These are phyloP conservation scores for Trichoderma harzianum DNA, from an alignment of 2,329 filamentous ascomycete species.

Conservation along the genomic window DNA sequence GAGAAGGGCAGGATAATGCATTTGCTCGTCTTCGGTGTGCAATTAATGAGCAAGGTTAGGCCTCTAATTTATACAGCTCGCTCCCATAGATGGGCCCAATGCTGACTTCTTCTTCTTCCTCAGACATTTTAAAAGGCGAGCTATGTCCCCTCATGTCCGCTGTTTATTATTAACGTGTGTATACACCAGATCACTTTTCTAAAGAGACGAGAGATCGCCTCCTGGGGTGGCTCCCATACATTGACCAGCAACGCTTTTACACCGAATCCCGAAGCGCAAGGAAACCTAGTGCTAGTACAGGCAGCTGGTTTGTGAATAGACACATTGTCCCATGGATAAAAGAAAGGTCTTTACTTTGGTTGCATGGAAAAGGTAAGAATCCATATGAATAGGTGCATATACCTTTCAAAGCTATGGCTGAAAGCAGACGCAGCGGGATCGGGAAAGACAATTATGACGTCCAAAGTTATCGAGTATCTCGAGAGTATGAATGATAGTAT, in stretches of 20 bases:
- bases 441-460: neutral
- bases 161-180: neutral
- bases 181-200: neutral
- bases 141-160: neutral
- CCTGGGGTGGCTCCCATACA: neutral
- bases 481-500: neutral
- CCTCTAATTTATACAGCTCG: neutral
- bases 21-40: neutral
- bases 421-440: neutral
- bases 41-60: neutral
- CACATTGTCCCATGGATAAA: neutral
- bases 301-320: neutral
- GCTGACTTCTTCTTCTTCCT: neutral
- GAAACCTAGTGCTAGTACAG: neutral
- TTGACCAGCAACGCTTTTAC: neutral
- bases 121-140: neutral
- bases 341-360: neutral
- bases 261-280: neutral
- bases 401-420: neutral
- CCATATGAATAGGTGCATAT: neutral
- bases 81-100: neutral
- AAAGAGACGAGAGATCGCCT: neutral
- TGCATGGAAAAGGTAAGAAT: neutral
- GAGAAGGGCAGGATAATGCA: neutral
- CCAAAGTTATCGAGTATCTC: neutral